phyloP scores from a whole-genome alignment of 2,329 filamentous ascomycete genomes.

The Fusarium odoratissimum region DNA sequence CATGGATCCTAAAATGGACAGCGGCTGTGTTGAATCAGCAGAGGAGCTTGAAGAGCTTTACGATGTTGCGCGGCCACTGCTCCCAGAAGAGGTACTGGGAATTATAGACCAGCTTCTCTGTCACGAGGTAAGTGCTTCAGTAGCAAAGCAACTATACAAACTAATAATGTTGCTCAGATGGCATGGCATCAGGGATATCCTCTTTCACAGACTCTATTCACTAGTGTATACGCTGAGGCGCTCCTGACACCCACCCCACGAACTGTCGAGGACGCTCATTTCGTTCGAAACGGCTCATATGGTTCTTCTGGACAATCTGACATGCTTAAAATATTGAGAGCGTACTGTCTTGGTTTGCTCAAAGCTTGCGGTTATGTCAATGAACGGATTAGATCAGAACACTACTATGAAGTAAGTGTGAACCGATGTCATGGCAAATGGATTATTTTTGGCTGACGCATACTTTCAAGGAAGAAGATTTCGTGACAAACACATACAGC shows the following conservation, averaged over 20 bases:
- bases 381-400: constrained; percentile 79
- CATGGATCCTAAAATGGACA: constrained; percentile 99
- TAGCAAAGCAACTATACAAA: too few relatives aligned
- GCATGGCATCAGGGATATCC: constrained; percentile 98
- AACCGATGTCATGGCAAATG: neutral
- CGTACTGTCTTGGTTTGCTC: constrained; percentile 86
- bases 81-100: constrained; percentile 85
- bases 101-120: constrained; percentile 94
- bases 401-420: constrained; percentile 82
- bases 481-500: constrained; percentile 91
- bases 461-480: constrained; percentile 83
- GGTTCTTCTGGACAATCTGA: constrained; percentile 51
- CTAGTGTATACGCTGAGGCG: constrained; percentile 88
- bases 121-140: constrained; percentile 73
- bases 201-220: constrained; percentile 93
- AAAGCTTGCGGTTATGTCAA: constrained; percentile 87
- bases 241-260: constrained; percentile 78
- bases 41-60: constrained; percentile 88
- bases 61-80: constrained; percentile 74
- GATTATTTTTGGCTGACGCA: neutral
- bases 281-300: constrained; percentile 56
- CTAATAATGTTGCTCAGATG: constrained; percentile 67
- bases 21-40: constrained; percentile 80
- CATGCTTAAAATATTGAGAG: constrained; percentile 75
- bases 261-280: constrained; percentile 73